Conservation (phyloP, 768 basidiomycete species). For the Lactarius trivialis region DNA sequence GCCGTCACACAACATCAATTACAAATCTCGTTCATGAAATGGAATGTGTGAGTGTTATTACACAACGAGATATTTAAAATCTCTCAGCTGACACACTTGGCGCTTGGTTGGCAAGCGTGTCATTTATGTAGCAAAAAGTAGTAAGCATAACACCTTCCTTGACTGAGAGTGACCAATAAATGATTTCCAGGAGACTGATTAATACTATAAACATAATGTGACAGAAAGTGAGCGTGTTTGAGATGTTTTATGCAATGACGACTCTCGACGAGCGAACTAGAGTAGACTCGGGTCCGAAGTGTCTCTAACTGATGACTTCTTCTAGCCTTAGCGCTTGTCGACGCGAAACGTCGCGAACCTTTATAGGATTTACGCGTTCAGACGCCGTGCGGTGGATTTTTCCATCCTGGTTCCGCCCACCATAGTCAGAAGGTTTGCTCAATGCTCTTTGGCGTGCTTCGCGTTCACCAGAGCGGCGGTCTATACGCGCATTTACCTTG, state of each 20-base stretch:
- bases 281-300: not conserved
- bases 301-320: not conserved
- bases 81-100: not conserved
- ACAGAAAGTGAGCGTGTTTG: not conserved
- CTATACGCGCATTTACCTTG: not conserved
- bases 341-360: not conserved
- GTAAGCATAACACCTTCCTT: not conserved
- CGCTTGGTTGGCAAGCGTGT: not conserved
- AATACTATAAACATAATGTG: conserved; percentile 6
- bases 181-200: not conserved
- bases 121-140: not conserved
- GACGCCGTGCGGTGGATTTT: not conserved
- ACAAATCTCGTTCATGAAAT: not conserved
- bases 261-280: not conserved
- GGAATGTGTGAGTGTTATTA: not conserved
- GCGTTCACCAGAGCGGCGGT: not conserved
- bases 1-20: not conserved
- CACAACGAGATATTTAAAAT: not conserved
- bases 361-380: not conserved
- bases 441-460: not conserved
- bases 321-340: not conserved
- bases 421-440: not conserved
- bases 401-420: not conserved
- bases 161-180: not conserved
- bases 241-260: not conserved